Conservation (phyloP, 352 stramenopile genomes). For the Phytophthora palmivora region DNA sequence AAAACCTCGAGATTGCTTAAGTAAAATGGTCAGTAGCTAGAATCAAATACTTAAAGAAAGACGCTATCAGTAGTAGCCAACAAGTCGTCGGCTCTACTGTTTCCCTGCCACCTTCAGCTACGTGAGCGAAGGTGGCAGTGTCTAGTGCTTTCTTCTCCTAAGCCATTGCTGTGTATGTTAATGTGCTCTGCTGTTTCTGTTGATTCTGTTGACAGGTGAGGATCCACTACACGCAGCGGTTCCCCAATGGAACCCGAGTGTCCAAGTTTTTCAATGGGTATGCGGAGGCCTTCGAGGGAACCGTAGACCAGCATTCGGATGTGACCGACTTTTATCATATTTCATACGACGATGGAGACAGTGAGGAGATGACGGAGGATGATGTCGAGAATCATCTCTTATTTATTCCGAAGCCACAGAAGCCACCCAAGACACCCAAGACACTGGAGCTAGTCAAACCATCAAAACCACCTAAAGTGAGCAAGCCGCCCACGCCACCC, state of each 20-base stretch:
- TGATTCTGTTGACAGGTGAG: conserved; percentile 46
- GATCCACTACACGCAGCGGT: conserved; percentile 58
- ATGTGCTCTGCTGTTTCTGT: conserved; percentile 22
- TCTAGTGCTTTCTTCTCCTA: conserved; percentile 6
- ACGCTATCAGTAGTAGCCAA: conserved; percentile 12
- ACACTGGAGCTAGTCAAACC: conserved; percentile 11
- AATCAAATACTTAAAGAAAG: conserved; percentile 11
- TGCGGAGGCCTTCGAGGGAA: conserved; percentile 61
- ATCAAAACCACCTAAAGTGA: conserved; percentile 11
- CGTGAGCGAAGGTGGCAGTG: conserved; percentile 10
- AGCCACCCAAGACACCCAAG: conserved; percentile 24
- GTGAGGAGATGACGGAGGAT: conserved; percentile 83
- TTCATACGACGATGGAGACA: conserved; percentile 81
- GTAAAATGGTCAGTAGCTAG: conserved; percentile 33
- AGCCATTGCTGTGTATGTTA: conserved; percentile 13
- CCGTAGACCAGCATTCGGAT: conserved; percentile 57
- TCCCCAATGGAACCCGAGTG: conserved; percentile 67
- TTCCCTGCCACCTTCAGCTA: conserved; percentile 5
- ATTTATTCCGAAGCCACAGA: conserved; percentile 21
- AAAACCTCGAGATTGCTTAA: conserved; percentile 13
- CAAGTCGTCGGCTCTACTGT: conserved; percentile 11
- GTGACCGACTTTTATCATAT: conserved; percentile 77
- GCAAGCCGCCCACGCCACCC: conserved; percentile 9
- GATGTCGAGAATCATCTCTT: conserved; percentile 60
- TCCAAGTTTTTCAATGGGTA: conserved; percentile 77